A percentile compares a stretch with the other conserved stretches of the same genome.
These are phyloP conservation scores for Chenopodium berlandieri DNA, from an alignment of 148 eudicot genomes.

Conservation along the genomic window DNA sequence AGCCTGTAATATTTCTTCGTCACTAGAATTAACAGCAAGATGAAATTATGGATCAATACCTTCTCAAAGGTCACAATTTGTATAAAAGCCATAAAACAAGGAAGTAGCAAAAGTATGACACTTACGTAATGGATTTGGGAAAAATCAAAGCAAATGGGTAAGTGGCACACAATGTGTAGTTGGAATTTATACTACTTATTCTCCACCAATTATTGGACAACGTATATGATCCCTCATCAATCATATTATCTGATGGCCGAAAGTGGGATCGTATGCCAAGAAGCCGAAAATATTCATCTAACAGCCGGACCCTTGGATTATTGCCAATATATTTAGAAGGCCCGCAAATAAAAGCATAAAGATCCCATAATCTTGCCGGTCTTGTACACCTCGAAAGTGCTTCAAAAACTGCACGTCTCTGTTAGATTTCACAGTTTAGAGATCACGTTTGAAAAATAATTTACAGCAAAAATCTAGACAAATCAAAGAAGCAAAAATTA, in stretches of 20 bases:
- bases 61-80: conserved; percentile 1
- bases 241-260: conserved; percentile 46
- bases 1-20: conserved; percentile 85
- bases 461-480: neutral
- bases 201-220: conserved; percentile 81
- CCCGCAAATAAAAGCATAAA: conserved; percentile 74
- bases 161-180: conserved; percentile 70
- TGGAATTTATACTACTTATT: conserved; percentile 71
- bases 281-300: conserved; percentile 89
- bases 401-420: conserved; percentile 88
- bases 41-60: conserved; percentile 12
- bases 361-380: conserved; percentile 87
- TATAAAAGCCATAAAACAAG: conserved; percentile 4
- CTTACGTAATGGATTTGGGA: conserved; percentile 85
- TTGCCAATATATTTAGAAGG: conserved; percentile 62
- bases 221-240: conserved; percentile 76
- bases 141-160: conserved; percentile 94
- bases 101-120: conserved; percentile 8
- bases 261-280: conserved; percentile 63
- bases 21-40: conserved; percentile 52
- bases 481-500: neutral
- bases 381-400: conserved; percentile 70
- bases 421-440: conserved; percentile 20
- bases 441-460: neutral
- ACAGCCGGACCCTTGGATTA: conserved; percentile 68